These are phyloP conservation scores for Periconia digitata DNA, from an alignment of 2,329 filamentous ascomycete species.

Conservation along the genomic window DNA sequence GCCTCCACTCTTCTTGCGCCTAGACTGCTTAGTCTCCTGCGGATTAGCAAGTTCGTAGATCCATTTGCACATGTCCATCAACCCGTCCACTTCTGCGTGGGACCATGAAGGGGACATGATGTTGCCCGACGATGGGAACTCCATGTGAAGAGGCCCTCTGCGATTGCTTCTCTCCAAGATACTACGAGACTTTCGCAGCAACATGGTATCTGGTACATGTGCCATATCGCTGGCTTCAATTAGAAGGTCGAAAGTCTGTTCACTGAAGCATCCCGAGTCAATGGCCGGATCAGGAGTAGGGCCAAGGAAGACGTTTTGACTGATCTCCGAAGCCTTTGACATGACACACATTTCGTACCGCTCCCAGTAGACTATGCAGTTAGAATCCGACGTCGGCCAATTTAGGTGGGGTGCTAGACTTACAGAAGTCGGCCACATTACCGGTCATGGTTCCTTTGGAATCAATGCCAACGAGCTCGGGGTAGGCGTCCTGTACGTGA, in stretches of 20 bases:
- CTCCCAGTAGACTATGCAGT: constrained; percentile 70
- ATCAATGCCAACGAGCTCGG: constrained; percentile 74
- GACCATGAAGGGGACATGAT: constrained; percentile 84
- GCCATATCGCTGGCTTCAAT: constrained; percentile 90
- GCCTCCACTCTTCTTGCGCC: constrained; percentile 49
- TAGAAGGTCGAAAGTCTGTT: constrained; percentile 74
- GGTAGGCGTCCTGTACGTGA: constrained; percentile 67
- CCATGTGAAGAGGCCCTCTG: constrained; percentile 59
- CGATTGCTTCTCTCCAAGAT: constrained; percentile 49
- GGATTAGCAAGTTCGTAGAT: constrained; percentile 82
- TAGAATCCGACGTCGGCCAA: background rate
- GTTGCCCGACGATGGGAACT: constrained; percentile 94
- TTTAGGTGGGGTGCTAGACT: constrained; percentile 25
- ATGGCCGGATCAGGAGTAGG: constrained; percentile 73
- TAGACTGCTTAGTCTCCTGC: constrained; percentile 40
- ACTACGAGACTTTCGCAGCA: constrained; percentile 65
- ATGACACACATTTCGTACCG: constrained; percentile 90
- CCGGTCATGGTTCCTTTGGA: constrained; percentile 71
- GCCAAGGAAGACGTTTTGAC: constrained; percentile 86
- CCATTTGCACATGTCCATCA: constrained; percentile 87
- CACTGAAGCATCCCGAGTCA: constrained; percentile 42
- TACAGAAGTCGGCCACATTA: constrained; percentile 80
- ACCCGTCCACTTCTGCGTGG: constrained; percentile 77
- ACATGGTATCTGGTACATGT: constrained; percentile 69
- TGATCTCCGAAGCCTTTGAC: constrained; percentile 87